Evolutionary conservation across 2,329 filamentous ascomycete species (phyloP).

Genomic region (Colletotrichum plurivorum): DNA sequence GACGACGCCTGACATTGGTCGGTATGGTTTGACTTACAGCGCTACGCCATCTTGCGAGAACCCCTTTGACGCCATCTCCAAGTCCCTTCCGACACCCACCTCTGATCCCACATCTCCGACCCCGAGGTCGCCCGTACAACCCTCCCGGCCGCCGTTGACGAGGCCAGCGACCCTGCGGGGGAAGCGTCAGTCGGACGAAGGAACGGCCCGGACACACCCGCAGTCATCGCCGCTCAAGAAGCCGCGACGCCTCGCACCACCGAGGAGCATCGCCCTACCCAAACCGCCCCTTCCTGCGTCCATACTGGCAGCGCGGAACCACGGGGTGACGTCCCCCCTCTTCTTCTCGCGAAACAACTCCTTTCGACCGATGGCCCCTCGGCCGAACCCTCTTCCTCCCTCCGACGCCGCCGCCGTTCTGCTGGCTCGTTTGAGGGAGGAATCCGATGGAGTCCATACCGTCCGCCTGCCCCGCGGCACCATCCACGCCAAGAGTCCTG

Average conservation of each 20-base stretch:
- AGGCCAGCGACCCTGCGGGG: constrained; percentile 40
- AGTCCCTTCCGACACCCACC: constrained; percentile 28
- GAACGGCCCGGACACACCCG: constrained; percentile 12
- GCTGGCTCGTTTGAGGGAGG: constrained; percentile 61
- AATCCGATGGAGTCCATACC: constrained; percentile 64
- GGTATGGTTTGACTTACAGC: constrained; percentile 49
- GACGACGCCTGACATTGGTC: constrained; percentile 43
- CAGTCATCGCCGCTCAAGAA: constrained; percentile 59
- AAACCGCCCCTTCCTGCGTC: constrained; percentile 41
- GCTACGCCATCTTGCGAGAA: constrained; percentile 41
- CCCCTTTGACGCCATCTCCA: constrained; percentile 34
- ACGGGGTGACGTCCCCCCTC: constrained; percentile 63
- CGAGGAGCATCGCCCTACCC: constrained; percentile 59
- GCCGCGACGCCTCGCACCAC: constrained; percentile 62
- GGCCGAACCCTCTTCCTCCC: constrained; percentile 55
- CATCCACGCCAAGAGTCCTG: constrained; percentile 60
- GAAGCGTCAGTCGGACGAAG: constrained; percentile 49
- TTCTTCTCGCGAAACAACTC: constrained; percentile 65
- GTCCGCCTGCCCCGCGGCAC: constrained; percentile 69
- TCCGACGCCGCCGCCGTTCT: constrained; percentile 62
- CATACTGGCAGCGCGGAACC: constrained; percentile 46
- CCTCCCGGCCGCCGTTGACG: constrained; percentile 9
- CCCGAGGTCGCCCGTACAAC: constrained; percentile 23
- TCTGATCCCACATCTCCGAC: constrained; percentile 31
- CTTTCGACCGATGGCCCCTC: constrained; percentile 50